Evolutionary conservation across 2,329 filamentous ascomycete genomes (phyloP), one percentile per base, ranked within the genome.

Genomic region (Cladobotryum protrusum): DNA sequence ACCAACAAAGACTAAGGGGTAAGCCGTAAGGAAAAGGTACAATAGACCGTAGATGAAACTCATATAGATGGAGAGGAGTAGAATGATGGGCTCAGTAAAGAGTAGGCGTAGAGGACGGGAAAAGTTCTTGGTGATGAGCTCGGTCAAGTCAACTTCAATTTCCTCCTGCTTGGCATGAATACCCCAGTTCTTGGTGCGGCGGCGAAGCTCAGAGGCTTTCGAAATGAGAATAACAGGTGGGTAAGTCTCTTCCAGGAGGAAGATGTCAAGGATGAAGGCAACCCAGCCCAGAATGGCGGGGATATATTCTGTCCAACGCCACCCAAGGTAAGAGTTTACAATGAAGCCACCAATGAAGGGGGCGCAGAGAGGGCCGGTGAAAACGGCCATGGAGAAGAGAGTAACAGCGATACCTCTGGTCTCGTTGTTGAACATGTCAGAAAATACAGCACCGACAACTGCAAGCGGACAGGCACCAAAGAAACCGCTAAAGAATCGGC

Each of bases 11-110:
- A 95, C 86, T 41, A 93, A 79, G 0, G 87, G 85, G 59, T 95
- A 95, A 1, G 89, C 87, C 0, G 88, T 91, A 47, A 96, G 75
- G 72, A 93, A 93, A 20, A 92, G 82, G 62, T 93, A 95, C 1
- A 95, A 79, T 1, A 93, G 74, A 14, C 76, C 86, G 61, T 91
- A 90, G 65, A 87, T 82, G 67, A 89, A 89, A 39, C 83, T 78
- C 73, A 85, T 85, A 68, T 89, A 89, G 49, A 88, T 71, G 35
- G 83, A 85, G 18, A 89, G 68, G 9, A 83, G 69, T 1, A 80
- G 72, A 49, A 89, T 82, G 49, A 89, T 86, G 49, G 86, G 84
- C 65, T 88, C 85, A 33, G 75, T 74, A 52, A 86, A 78, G 11
- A 89, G 75, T 55, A 87, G 77, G 44, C 78, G 76, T 59, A 87